These are phyloP conservation scores for Neoboletus subvelutipes DNA, from an alignment of 768 basidiomycete species.

Conservation along the genomic window DNA sequence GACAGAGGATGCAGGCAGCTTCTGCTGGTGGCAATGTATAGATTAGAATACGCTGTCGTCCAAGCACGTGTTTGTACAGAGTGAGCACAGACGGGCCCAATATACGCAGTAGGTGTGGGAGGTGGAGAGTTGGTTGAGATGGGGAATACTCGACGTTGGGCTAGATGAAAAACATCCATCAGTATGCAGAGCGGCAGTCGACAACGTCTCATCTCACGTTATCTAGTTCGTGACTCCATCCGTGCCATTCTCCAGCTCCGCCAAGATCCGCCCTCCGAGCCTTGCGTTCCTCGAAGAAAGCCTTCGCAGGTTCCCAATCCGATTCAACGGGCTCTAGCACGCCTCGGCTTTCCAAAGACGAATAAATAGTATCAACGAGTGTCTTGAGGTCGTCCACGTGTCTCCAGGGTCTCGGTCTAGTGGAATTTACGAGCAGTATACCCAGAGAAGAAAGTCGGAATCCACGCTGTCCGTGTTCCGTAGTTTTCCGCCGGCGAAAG, in stretches of 20 bases:
- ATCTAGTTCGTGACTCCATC: conserved; percentile 68
- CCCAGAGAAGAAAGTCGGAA: conserved; percentile 79
- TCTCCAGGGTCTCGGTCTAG: conserved; percentile 70
- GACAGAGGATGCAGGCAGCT: conserved; percentile 69
- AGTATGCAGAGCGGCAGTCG: not conserved
- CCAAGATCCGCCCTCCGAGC: conserved; percentile 49
- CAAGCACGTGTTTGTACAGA: conserved; percentile 76
- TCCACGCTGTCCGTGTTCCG: conserved; percentile 73
- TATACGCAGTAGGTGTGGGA: conserved; percentile 73
- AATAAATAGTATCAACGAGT: conserved; percentile 55
- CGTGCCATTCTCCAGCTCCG: conserved; percentile 60
- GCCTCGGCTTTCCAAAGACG: conserved; percentile 46
- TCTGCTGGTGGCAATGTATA: conserved; percentile 81
- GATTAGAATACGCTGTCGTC: conserved; percentile 72
- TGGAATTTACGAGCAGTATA: conserved; percentile 64
- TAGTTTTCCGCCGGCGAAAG: conserved; percentile 66
- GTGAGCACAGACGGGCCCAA: conserved; percentile 78
- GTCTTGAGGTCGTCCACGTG: conserved; percentile 66
- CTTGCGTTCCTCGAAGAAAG: conserved; percentile 67
- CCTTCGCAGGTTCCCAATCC: conserved; percentile 62
- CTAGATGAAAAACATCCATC: conserved; percentile 20
- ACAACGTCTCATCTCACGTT: conserved; percentile 36
- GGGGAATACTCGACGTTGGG: conserved; percentile 22
- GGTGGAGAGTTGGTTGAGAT: conserved; percentile 61
- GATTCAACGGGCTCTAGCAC: conserved; percentile 48